Evolutionary conservation across 176 grass and related monocot species (phyloP).

Genomic region (Poa pratensis): DNA sequence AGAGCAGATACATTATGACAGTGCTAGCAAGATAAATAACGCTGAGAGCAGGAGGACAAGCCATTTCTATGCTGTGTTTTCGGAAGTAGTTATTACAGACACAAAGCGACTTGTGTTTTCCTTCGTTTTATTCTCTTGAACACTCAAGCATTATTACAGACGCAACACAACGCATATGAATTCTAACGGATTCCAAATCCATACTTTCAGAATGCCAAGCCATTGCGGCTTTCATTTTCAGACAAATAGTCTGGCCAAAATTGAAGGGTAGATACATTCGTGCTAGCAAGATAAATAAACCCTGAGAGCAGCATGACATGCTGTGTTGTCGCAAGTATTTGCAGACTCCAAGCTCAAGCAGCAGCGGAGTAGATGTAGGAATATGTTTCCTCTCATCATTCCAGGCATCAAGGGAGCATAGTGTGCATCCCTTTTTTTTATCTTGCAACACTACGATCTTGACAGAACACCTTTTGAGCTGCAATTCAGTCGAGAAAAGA

Average conservation of each 20-base stretch:
- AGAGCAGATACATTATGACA: no score
- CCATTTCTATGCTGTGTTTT: no score
- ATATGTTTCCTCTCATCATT: neutral
- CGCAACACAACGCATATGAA: neutral
- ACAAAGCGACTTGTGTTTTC: no score
- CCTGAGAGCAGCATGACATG: neutral
- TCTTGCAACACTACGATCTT: constrained; percentile 52
- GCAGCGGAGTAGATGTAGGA: neutral
- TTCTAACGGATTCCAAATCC: neutral
- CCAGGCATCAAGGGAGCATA: neutral
- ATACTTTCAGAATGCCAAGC: neutral
- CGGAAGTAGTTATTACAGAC: no score
- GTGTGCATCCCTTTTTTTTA: neutral
- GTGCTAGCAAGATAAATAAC: neutral
- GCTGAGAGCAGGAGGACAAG: no score
- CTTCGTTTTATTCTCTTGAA: neutral
- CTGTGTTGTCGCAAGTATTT: neutral
- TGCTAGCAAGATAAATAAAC: neutral
- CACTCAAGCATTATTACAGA: neutral
- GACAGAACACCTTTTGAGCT: constrained; percentile 94
- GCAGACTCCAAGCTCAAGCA: neutral
- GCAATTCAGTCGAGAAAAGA: constrained; percentile 9
- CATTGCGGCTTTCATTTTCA: neutral
- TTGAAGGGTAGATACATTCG: neutral
- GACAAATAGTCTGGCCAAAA: neutral